phyloP scores from a whole-genome alignment of 2,329 filamentous ascomycete species.

The Aspergillus fumigatiaffinis region DNA sequence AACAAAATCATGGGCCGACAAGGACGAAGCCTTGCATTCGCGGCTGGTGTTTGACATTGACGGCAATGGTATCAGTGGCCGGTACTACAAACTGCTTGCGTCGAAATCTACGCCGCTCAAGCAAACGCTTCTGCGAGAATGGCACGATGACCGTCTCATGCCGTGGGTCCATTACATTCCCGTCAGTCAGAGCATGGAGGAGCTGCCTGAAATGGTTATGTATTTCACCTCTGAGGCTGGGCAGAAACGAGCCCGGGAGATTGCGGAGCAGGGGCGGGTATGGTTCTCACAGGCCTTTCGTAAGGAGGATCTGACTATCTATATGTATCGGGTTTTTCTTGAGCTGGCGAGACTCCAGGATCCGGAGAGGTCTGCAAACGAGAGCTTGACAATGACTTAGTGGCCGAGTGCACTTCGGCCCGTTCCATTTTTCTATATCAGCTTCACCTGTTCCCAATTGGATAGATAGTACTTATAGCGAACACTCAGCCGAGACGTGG shows the following conservation, averaged over 20 bases:
- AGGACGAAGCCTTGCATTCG: constrained; percentile 10
- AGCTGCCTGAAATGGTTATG: constrained; percentile 17
- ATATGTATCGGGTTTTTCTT: constrained; percentile 15
- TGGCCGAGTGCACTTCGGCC: too few species aligned
- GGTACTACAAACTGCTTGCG: constrained; percentile 19
- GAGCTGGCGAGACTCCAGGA: constrained; percentile 17
- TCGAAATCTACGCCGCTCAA: constrained; percentile 17
- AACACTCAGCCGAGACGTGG: too few species aligned
- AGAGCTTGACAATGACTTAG: too few species aligned
- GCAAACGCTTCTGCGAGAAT: constrained; percentile 20
- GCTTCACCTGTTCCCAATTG: too few species aligned
- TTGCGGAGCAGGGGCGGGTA: constrained; percentile 12
- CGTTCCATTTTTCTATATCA: too few species aligned
- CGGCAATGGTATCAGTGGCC: constrained; percentile 21
- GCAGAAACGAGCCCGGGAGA: constrained; percentile 8
- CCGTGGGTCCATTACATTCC: constrained; percentile 24
- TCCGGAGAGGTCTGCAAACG: constrained; percentile 29
- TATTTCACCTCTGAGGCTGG: constrained; percentile 16
- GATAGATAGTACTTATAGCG: too few species aligned
- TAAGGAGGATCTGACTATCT: constrained; percentile 14
- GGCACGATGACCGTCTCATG: constrained; percentile 21
- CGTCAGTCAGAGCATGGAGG: constrained; percentile 17
- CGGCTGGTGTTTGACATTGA: constrained; percentile 18
- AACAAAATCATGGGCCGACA: constrained; percentile 11
- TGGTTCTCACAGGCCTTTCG: constrained; percentile 16